Base-by-base conservation (phyloP, 768 basidiomycete genomes). In the Phaeotremella fagi region DNA sequence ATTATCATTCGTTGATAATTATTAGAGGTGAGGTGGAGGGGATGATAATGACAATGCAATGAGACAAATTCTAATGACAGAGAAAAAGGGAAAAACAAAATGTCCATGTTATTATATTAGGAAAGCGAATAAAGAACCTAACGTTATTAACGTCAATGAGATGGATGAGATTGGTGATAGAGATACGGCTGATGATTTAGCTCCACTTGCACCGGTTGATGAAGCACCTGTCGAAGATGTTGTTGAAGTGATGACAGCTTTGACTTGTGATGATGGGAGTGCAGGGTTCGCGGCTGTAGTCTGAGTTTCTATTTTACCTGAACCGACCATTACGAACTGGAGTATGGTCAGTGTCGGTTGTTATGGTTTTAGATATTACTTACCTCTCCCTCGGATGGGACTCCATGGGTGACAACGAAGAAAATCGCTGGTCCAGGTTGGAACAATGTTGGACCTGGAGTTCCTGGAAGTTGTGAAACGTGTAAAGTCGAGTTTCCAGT, bases 341-440 rank as follows among this genome's bases (percentile, higher is more conserved):
- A 20, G 18, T 12, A 6, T 26, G 28, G 36, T 22, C 45, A 28
- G 12, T n/a, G 9, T 20, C 23, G 35, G 16, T 14, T 1, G n/a
- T 41, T 18, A 41, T 20, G 41, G 20, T n/a, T n/a, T n/a, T n/a
- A n/a, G n/a, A n/a, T n/a, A n/a, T n/a, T n/a, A 61, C 53, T 36
- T 37, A 54, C 53, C 46, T 66, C 58, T 1, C 85, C 92, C 55
- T 84, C 84, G 48, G 84, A 85, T 0, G 94, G 94, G 11, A 95
- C 82, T 42, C 90, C 92, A 54, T 85, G 79, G 59, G 95, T 81
- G 29, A 83, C 85, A 52, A 94, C 86, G 67, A 83, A 97, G 54
- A 95, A 54, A 63, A 91, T 78, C 0, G 82, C 87, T 3, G 92
- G 91, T 12, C 94, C 94, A 3, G 94, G 92, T 64, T 86, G 85